These are phyloP conservation scores for Acacia acuminata DNA, from an alignment of 306 rosid species.

Conservation along the genomic window DNA sequence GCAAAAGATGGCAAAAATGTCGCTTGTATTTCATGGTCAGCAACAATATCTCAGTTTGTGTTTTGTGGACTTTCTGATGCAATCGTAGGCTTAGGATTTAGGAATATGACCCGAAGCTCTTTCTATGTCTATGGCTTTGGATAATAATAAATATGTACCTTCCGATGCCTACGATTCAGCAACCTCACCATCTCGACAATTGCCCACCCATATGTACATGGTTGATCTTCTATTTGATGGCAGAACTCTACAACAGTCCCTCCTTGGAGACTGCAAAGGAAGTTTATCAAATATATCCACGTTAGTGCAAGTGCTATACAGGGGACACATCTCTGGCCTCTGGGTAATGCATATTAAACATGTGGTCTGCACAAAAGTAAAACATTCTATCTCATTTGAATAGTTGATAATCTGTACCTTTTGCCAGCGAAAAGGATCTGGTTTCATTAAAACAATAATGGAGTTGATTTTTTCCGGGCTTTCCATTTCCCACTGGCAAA, in stretches of 20 bases:
- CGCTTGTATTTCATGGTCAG: slow-evolving; percentile 24
- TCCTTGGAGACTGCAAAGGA: slow-evolving; percentile 85
- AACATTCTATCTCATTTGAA: neutral
- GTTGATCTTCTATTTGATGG: slow-evolving; percentile 51
- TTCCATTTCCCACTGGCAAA: slow-evolving; percentile 64
- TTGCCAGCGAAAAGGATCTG: slow-evolving; percentile 79
- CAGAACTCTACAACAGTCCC: slow-evolving; percentile 82
- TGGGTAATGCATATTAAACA: too few species aligned
- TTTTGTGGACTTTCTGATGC: slow-evolving; percentile 30
- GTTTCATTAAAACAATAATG: slow-evolving; percentile 60
- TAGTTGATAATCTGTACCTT: slow-evolving; percentile 41
- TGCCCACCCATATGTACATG: slow-evolving; percentile 65
- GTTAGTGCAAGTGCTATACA: too few species aligned
- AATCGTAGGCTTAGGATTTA: slow-evolving; percentile 13
- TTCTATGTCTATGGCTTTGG: slow-evolving; percentile 27
- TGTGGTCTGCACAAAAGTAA: neutral
- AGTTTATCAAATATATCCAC: neutral
- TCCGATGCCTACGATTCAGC: slow-evolving; percentile 53
- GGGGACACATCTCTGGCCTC: too few species aligned
- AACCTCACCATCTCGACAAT: slow-evolving; percentile 65
- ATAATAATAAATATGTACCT: slow-evolving; percentile 17
- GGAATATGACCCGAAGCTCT: slow-evolving; percentile 19
- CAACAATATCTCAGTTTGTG: slow-evolving; percentile 4
- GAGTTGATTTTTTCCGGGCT: slow-evolving; percentile 62
- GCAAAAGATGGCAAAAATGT: slow-evolving; percentile 13